Evolutionary conservation across 2,329 filamentous ascomycete species (phyloP), one percentile per base, ranked within the genome.

Genomic region (Monilinia aucupariae): DNA sequence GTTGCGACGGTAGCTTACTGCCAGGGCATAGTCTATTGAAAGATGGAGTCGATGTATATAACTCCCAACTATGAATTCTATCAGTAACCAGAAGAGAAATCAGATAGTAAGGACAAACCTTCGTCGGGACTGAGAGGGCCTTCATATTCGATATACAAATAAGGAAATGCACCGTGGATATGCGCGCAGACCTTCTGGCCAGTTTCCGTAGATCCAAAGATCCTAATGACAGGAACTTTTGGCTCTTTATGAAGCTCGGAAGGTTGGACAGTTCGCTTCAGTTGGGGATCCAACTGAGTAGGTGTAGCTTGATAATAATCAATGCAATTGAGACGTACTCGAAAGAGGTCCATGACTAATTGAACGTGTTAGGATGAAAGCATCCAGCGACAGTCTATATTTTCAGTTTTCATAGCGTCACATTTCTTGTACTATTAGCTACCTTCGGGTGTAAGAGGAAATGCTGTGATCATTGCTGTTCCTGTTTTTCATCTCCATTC

Each of bases 171-270:
- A 65, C 96, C 94, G 76, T 97, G 94, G 62, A 99, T 85, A 78
- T 99, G 94, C 37, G 91, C 91, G 77, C 94, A 97, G 20, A 97
- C 91, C 73, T 96, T 97, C 76, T 97, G 92, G 0, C 94, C 94
- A 0, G 91, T 94, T 74, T 96, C 91, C 0, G 93, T 97, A 4
- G 92, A 87, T 0, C 94, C 94, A 76, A 97, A 99, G 13, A 96
- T 84, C 68, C 94, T 86, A 65, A 99, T 86, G 13, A 97, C 85
- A 0, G 94, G 93, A 0, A 97, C 86, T 67, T 86, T 88, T 12
- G 90, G 87, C 41, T 85, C 83, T 64, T 85, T 86, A 66, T 81
- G 78, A 64, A 82, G 77, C 70, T 86, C 82, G 25, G 81, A 84
- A 54, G 79, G 80, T 32, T 79, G 82, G 68, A 85, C 78, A 74